Base-by-base conservation (phyloP, 768 basidiomycete genomes). In the Cyathus striatus region DNA sequence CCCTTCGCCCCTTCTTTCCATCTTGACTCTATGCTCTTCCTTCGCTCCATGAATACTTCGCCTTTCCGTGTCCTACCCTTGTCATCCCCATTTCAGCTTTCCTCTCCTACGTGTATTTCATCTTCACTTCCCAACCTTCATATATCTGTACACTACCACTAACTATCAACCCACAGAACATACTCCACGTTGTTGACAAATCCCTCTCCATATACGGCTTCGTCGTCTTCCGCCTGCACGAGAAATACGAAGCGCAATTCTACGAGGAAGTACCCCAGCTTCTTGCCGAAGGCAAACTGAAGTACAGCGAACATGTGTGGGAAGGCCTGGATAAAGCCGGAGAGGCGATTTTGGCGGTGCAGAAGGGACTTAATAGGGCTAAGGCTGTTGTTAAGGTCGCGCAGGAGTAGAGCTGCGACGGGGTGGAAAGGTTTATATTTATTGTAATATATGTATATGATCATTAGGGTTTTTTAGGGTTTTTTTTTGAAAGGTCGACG, bases 221-320 rank as follows among this genome's bases (percentile, higher is more conserved):
- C 55, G 58, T 74, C 38, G 59, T 70, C 12, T 38, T 5, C 27
- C 49, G 37, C 6, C 56, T 68, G 12, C 35, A 51, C 2, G 47
- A 53, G 5, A 72, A 72, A 49, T 68, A 72, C 53, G 35, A 41
- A 2, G 58, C 59, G 5, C 67, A 61, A 4, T 81, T 81, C 57
- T 68, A 66, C 40, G 53, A 54, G 7, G 61, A 55, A 3, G 41
- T 79, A 2, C 70, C 75, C 3, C 52, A 55, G 4, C 57, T 61
- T 30, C 49, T 80, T 23, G 69, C 65, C 3, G 62, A 54, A 3
- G 76, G 78, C 3, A 66, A 76, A 51, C 46, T 79, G 38, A 74
- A 72, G 53, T 65, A 70, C 37, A 57, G 48, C 6, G 79, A 80
- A 47, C 67, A 78, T 33, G 44, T 76, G 1, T 64, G 55, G 6